Percentiles rank a stretch among this genome's conserved stretches.
phyloP scores from a whole-genome alignment of 1,284 basidiomycete species.

The Kwoniella shivajii region DNA sequence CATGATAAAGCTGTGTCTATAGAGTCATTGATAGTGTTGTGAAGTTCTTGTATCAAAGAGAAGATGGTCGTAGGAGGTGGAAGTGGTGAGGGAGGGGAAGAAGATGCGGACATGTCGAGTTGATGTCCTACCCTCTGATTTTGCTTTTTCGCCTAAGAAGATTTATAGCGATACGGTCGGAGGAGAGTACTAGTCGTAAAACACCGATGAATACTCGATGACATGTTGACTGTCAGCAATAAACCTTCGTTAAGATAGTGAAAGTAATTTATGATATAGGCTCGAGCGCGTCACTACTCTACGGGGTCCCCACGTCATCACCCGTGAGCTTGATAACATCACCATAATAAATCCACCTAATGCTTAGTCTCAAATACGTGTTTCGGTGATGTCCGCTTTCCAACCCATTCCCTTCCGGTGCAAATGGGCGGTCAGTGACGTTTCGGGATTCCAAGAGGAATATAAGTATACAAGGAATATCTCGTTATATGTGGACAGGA shows the following conservation, averaged over 20 bases:
- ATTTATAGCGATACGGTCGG: too few species aligned
- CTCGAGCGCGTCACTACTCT: not conserved
- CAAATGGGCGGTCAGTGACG: not conserved
- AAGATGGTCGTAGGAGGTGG: conserved; percentile 28
- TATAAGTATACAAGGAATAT: too few species aligned
- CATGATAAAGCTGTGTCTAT: conserved; percentile 75
- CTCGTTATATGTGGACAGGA: too few species aligned
- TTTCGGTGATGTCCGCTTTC: not conserved
- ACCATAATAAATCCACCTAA: not conserved
- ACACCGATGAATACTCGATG: not conserved
- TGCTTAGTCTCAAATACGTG: not conserved
- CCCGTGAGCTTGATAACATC: not conserved
- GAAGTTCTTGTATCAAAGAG: conserved; percentile 47
- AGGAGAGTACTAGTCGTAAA: too few species aligned
- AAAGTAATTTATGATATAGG: not conserved
- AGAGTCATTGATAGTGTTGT: conserved; percentile 29
- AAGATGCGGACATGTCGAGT: not conserved
- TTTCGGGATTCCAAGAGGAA: too few species aligned
- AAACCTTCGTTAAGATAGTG: not conserved
- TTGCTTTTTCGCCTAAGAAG: too few species aligned
- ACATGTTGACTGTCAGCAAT: not conserved
- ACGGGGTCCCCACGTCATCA: not conserved
- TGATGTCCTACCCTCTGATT: too few species aligned
- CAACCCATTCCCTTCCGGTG: not conserved
- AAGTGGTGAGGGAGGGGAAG: not conserved